Conservation (phyloP, 192 early-diverging fungal genomes). For the Chytriomyces confervae region DNA sequence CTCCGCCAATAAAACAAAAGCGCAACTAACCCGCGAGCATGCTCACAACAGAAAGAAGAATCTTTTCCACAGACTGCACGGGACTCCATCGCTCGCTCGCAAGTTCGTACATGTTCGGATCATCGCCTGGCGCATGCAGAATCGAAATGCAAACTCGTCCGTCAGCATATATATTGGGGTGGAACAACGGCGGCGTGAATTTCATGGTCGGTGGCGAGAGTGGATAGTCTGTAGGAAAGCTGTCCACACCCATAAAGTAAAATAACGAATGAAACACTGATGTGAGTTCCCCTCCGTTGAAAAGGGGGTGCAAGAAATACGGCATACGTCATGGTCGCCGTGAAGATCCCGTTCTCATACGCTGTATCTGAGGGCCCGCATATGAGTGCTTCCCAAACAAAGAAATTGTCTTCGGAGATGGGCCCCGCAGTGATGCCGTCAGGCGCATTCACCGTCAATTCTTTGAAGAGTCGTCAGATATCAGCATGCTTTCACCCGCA, state of each 20-base stretch:
- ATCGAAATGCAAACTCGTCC: conserved; percentile 99
- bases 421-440: conserved; percentile 46
- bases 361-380: conserved; percentile 89
- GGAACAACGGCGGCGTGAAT: conserved; percentile 95
- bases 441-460: conserved; percentile 37
- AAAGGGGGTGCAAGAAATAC: background rate
- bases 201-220: conserved; percentile 94
- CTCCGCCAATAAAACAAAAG: too few species aligned
- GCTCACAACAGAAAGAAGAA: conserved; percentile 89
- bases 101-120: conserved; percentile 97
- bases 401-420: conserved; percentile 80
- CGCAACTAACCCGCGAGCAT: conserved; percentile 79
- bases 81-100: conserved; percentile 96
- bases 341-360: conserved; percentile 94
- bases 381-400: conserved; percentile 88
- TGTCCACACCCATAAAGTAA: background rate
- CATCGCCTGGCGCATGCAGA: conserved; percentile 95
- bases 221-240: conserved; percentile 94
- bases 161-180: conserved; percentile 90
- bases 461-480: conserved; percentile 4
- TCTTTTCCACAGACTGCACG: conserved; percentile 98
- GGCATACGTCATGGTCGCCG: conserved; percentile 69
- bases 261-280: background rate
- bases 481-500: background rate
- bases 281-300: background rate